phyloP scores from a whole-genome alignment of 257 asterid species.

The Avicennia marina region DNA sequence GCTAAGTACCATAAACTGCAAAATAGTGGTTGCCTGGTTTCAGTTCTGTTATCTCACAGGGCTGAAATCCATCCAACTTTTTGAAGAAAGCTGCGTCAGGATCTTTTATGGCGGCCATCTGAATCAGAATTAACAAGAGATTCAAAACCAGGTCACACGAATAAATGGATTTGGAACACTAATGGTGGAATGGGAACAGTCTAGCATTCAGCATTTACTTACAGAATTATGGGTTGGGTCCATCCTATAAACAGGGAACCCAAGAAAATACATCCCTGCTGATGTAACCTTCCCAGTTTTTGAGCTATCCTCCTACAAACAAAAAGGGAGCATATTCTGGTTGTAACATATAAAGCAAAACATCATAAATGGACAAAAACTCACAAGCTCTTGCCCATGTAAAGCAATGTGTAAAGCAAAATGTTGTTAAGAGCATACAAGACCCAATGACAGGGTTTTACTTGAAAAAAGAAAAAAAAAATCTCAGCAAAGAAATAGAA shows the following conservation, averaged over 20 bases:
- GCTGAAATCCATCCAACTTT: constrained; percentile 94
- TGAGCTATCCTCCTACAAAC: constrained; percentile 81
- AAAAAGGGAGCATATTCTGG: too few relatives aligned
- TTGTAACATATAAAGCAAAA: too few relatives aligned
- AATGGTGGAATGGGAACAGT: too few relatives aligned
- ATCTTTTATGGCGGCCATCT: constrained; percentile 71
- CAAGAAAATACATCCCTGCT: constrained; percentile 92
- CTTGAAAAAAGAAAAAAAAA: too few relatives aligned
- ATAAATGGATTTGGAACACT: not conserved
- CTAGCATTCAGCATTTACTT: constrained; percentile 39
- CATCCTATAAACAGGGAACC: constrained; percentile 90
- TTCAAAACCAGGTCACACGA: constrained; percentile 9
- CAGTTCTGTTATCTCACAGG: constrained; percentile 83
- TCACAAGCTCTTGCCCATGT: too few relatives aligned
- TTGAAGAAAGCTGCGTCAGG: constrained; percentile 93
- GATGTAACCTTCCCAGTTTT: constrained; percentile 79
- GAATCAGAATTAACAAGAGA: constrained; percentile 17
- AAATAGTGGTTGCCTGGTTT: constrained; percentile 87
- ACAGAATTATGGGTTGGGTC: constrained; percentile 72
- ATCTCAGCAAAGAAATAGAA: too few relatives aligned
- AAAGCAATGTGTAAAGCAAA: too few relatives aligned
- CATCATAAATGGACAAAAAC: too few relatives aligned
- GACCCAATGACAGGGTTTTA: too few relatives aligned
- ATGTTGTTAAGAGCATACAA: too few relatives aligned
- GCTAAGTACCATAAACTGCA: constrained; percentile 88